phyloP scores from a whole-genome alignment of 208 protist genomes.

The Borovskyia barvae region DNA sequence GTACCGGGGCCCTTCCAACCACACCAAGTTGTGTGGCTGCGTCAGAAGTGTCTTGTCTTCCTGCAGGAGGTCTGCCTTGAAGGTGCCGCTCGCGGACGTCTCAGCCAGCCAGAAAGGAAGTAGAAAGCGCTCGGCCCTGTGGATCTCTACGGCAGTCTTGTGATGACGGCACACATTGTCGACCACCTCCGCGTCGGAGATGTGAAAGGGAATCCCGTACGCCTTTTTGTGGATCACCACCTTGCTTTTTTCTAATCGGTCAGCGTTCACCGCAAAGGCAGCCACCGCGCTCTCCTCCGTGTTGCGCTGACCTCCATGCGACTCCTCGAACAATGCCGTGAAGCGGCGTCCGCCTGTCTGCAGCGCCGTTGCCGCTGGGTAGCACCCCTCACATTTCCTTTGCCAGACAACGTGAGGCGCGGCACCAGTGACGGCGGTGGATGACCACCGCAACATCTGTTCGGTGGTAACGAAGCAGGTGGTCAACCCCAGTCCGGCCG shows the following conservation, averaged over 20 bases:
- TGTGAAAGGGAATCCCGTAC: conserved; percentile 80
- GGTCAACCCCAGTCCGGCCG: too few species aligned
- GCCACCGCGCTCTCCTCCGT: conserved; percentile 30
- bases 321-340: conserved; percentile 64
- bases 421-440: neutral
- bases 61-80: conserved; percentile 78
- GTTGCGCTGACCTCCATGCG: conserved; percentile 11
- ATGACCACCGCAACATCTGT: too few species aligned
- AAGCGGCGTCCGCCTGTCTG: conserved; percentile 51
- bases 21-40: conserved; percentile 76
- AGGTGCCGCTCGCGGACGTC: conserved; percentile 70
- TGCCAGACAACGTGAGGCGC: too few species aligned
- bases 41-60: conserved; percentile 75
- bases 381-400: neutral
- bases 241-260: conserved; percentile 56
- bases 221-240: conserved; percentile 71
- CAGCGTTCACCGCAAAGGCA: conserved; percentile 65
- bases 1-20: conserved; percentile 82
- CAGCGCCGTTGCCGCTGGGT: neutral
- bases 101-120: conserved; percentile 85
- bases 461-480: too few species aligned
- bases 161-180: conserved; percentile 81
- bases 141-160: conserved; percentile 57
- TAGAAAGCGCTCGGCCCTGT: conserved; percentile 68
- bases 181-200: conserved; percentile 68